Evolutionary conservation across 2,329 filamentous ascomycete genomes (phyloP), one percentile per base, ranked within the genome.

Genomic region (Cladophialophora psammophila): DNA sequence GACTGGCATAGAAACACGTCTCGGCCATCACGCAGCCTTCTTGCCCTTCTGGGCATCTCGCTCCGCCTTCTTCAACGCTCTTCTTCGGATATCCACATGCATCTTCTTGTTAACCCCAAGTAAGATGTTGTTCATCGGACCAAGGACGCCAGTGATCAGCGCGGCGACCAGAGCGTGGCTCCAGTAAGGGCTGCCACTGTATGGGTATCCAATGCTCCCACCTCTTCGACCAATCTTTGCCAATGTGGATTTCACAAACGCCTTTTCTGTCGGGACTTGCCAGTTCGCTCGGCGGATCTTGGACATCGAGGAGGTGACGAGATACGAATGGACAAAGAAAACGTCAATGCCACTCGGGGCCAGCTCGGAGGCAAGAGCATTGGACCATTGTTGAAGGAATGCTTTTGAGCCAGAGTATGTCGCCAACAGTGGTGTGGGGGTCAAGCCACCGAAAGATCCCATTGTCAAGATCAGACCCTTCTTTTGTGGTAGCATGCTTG

Each of bases 351-450:
- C 91, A 74, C 91, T 85, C 1, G 90, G 87, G 70, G 90, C 88
- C 35, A 99, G 86, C 80, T 99, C 95, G 13, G 90, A 87, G 0
- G 90, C 91, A 13, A 99, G 86, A 10, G 95, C 89, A 5, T 89
- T 91, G 72, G 91, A 97, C 95, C 95, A 99, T 76, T 96, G 90
- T 81, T 98, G 94, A 57, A 99, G 86, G 86, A 99, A 99, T 1
- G 95, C 94, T 83, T 99, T 99, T 87, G 91, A 95, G 72, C 95
- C 95, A 53, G 92, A 96, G 85, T 99, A 99, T 2, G 95, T 98
- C 12, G 95, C 95, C 53, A 99, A 87, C 63, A 95, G 89, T 5
- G 96, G 94, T 0, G 93, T 97, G 7, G 95, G 95, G 68, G 95
- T 88, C 81, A 96, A 90, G 72, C 95, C 96, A 69, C 91, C 95